phyloP scores from a whole-genome alignment of 2,329 filamentous ascomycete genomes.

The Madurella fahalii region DNA sequence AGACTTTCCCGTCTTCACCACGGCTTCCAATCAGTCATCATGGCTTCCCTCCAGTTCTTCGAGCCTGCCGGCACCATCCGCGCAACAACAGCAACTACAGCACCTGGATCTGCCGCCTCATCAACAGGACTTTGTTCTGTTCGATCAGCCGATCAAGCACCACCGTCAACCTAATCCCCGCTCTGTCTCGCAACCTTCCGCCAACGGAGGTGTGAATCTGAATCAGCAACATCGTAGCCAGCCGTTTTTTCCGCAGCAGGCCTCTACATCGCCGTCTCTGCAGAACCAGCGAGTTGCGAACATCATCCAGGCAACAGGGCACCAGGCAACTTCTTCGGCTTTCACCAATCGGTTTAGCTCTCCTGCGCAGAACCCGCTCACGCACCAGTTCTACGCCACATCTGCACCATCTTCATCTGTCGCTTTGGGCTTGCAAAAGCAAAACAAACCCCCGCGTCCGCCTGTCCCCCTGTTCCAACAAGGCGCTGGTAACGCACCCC shows the following conservation, averaged over 20 bases:
- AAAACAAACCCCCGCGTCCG: conserved; percentile 53
- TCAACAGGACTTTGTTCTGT: conserved; percentile 76
- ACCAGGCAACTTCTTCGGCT: conserved; percentile 49
- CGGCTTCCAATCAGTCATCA: conserved; percentile 72
- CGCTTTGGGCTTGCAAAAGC: conserved; percentile 55
- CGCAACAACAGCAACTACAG: conserved; percentile 50
- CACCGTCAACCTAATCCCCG: conserved; percentile 41
- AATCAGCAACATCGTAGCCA: conserved; percentile 44
- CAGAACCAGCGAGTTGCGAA: conserved; percentile 58
- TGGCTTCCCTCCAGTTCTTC: conserved; percentile 70
- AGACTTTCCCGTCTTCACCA: conserved; percentile 75
- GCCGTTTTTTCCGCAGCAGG: conserved; percentile 31
- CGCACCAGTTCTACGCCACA: conserved; percentile 60
- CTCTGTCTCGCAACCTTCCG: conserved; percentile 36
- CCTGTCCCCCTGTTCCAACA: conserved; percentile 70
- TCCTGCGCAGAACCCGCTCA: conserved; percentile 41
- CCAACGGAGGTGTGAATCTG: conserved; percentile 41
- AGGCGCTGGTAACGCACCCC: conserved; percentile 50
- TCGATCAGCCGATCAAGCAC: conserved; percentile 50
- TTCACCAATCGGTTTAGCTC: conserved; percentile 57
- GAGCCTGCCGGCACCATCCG: conserved; percentile 60
- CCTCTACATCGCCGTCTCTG: conserved; percentile 41
- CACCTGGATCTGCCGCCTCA: conserved; percentile 43
- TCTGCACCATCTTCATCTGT: conserved; percentile 59
- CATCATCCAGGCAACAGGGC: conserved; percentile 56